These are phyloP conservation scores for Hura crepitans DNA, from an alignment of 441 rosid species.

Conservation along the genomic window DNA sequence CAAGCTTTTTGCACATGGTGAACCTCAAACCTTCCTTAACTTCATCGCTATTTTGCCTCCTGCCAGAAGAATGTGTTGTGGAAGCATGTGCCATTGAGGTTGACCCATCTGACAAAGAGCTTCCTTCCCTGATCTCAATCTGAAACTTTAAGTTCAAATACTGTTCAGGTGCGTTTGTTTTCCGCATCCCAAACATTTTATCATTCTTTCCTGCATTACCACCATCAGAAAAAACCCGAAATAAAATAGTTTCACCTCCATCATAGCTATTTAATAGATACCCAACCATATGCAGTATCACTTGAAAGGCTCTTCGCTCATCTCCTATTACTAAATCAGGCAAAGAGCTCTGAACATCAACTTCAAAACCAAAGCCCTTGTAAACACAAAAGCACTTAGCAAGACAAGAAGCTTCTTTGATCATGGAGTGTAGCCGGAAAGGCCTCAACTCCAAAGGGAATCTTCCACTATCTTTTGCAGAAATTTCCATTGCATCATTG, in stretches of 20 bases:
- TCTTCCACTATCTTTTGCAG: constrained; percentile 48
- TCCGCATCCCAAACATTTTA: constrained; percentile 68
- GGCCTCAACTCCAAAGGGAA: constrained; percentile 60
- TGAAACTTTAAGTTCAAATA: constrained; percentile 65
- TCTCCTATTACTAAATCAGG: constrained; percentile 80
- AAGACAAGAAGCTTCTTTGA: constrained; percentile 73
- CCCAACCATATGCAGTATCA: constrained; percentile 78
- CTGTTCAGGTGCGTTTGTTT: constrained; percentile 50
- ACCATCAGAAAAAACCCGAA: constrained; percentile 51
- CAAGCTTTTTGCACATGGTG: constrained; percentile 84
- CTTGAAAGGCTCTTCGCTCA: constrained; percentile 74
- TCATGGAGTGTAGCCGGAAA: constrained; percentile 54
- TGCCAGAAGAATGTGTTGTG: constrained; percentile 31
- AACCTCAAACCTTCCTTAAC: constrained; percentile 71
- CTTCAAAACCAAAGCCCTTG: constrained; percentile 48
- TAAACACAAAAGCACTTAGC: constrained; percentile 73
- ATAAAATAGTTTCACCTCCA: constrained; percentile 42
- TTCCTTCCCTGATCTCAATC: constrained; percentile 43
- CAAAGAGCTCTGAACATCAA: constrained; percentile 61
- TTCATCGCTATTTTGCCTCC: constrained; percentile 40
- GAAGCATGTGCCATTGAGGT: constrained; percentile 34
- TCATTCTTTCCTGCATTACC: constrained; percentile 63
- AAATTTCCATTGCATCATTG: constrained; percentile 78
- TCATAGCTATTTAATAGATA: constrained; percentile 47
- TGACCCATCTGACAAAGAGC: constrained; percentile 37